Base-by-base conservation (phyloP, 2,329 filamentous ascomycete species). In the Botrytis porri region DNA sequence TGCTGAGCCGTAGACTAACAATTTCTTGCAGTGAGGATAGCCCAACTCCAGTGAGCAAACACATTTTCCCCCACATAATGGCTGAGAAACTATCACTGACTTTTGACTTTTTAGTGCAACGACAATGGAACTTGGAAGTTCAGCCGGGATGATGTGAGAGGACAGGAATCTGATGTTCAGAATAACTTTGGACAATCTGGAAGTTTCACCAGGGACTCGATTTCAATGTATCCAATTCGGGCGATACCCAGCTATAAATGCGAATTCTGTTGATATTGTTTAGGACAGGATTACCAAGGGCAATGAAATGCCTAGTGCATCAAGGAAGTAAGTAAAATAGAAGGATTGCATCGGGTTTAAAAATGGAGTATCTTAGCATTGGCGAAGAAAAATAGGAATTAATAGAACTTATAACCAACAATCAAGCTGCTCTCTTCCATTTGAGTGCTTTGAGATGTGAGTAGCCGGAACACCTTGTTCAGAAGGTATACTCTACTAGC, bases 101-200 rank as follows among this genome's bases (percentile, higher is more conserved):
- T 57, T n/a, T 9, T 35, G 22, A 43, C 22, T 45, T n/a, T 70
- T 4, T 61, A 60, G 32, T 77, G 76, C 66, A 70, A 72, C 7
- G 76, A 77, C 63, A 77, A 74, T 35, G 76, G 75, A 12, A 75
- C 74, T 22, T 77, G 75, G 75, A 43, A 18, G 29, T 76, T 77
- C 39, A 75, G 72, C 57, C 41, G 57, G 48, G 75, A 77, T 66
- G 75, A 76, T 66, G 72, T 77, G 16, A 69, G 71, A 18, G 76
- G 76, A 18, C 74, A 77, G 37, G 74, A 76, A 59, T 39, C 25
- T 16, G 76, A 77, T 64, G 76, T 75, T 2, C 72, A 74, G 59
- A 77, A 77, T 51, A 77, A 77, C 43, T 77, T 77, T 51, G 75
- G 75, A 10, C 76, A 77, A 37, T 51, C 75, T 5, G 76, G 76